Conservation (phyloP, 257 asterid genomes). For the Solanum bukasovii region DNA sequence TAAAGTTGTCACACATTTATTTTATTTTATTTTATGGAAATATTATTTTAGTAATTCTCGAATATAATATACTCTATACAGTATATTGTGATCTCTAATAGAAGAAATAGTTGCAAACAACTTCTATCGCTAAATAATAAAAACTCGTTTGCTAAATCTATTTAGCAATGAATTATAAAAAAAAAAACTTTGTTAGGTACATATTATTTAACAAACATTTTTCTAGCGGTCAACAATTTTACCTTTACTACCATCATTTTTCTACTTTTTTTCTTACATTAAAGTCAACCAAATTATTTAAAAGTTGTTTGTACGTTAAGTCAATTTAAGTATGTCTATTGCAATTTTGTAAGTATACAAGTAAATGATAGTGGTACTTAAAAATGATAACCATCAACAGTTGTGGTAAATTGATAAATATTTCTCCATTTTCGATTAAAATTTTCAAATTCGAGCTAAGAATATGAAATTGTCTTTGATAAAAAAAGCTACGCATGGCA, state of each 20-base stretch:
- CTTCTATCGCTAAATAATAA: no score
- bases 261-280: not conserved
- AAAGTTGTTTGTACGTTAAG: not conserved
- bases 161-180: not conserved
- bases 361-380: not conserved
- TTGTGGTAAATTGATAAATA: no score
- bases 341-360: not conserved
- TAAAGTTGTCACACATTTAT: no score
- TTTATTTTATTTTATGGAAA: no score
- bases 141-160: not conserved
- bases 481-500: no score
- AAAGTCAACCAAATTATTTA: not conserved
- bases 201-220: not conserved
- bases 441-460: no score
- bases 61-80: no score
- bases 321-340: not conserved
- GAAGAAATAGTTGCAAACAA: no score
- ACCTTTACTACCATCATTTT: not conserved
- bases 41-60: no score
- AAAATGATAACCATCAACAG: no score
- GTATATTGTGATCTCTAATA: no score
- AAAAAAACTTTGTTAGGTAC: not conserved
- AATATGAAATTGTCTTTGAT: no score
- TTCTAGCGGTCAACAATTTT: not conserved
- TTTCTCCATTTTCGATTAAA: rapidly evolving